Conservation (phyloP, 768 basidiomycete species). For the Tricholoma saponaceum region DNA sequence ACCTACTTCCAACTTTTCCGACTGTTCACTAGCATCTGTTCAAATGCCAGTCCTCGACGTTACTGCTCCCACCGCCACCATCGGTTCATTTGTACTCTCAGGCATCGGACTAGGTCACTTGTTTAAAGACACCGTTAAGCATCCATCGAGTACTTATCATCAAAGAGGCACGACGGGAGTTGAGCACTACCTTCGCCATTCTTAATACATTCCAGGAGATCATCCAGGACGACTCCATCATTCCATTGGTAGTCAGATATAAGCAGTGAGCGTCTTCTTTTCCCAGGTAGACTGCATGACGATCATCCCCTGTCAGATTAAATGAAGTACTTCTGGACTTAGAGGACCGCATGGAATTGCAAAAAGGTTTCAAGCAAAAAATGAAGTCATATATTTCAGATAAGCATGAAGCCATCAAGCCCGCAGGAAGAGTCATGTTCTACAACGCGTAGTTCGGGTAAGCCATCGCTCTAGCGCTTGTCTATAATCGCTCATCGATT, state of each 20-base stretch:
- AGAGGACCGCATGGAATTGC: background rate
- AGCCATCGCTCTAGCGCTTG: background rate
- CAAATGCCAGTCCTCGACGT: too few relatives aligned
- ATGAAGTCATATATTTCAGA: background rate
- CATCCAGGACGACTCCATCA: background rate
- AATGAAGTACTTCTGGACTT: background rate
- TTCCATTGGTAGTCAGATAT: background rate
- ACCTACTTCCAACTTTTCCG: too few relatives aligned
- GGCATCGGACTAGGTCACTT: background rate
- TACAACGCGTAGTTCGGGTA: background rate
- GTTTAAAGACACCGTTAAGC: background rate
- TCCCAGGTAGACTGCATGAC: background rate
- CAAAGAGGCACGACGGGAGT: background rate
- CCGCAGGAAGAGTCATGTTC: too few relatives aligned
- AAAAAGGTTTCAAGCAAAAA: too few relatives aligned
- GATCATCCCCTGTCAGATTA: background rate
- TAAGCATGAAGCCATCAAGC: background rate
- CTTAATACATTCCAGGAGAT: background rate
- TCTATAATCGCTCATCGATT: background rate
- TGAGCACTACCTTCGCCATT: background rate
- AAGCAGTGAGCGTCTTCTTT: background rate
- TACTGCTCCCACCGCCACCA: background rate
- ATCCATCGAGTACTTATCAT: background rate
- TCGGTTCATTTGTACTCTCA: background rate
- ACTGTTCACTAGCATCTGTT: too few relatives aligned